These are phyloP conservation scores for Schizophyllum amplum DNA, from an alignment of 1,284 basidiomycete species.

Conservation along the genomic window DNA sequence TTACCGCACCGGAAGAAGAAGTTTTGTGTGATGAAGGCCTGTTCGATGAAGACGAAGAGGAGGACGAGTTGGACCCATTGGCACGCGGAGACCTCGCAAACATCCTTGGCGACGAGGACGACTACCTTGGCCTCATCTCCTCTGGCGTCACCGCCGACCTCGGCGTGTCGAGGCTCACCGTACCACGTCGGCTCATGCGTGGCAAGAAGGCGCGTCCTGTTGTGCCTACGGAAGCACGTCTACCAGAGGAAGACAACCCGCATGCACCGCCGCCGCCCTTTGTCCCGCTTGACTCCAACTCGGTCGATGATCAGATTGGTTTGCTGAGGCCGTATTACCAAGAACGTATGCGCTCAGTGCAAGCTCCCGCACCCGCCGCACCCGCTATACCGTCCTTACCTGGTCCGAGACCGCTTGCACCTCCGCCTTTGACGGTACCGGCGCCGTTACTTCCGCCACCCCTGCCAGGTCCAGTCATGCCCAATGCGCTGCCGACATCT, in stretches of 20 bases:
- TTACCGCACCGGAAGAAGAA: slow-evolving; percentile 28
- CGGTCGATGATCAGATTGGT: slow-evolving; percentile 75
- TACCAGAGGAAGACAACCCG: slow-evolving; percentile 73
- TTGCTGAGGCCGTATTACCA: slow-evolving; percentile 76
- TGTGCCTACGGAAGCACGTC: slow-evolving; percentile 15
- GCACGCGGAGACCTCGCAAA: slow-evolving; percentile 81
- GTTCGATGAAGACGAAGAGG: slow-evolving; percentile 69
- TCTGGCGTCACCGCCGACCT: slow-evolving; percentile 86
- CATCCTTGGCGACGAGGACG: slow-evolving; percentile 67
- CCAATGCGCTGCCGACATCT: slow-evolving; percentile 1
- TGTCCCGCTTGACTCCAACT: slow-evolving; percentile 55
- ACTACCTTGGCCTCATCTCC: slow-evolving; percentile 86
- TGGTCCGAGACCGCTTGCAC: slow-evolving; percentile 2
- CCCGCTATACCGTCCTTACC: slow-evolving; percentile 14
- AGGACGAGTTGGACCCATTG: slow-evolving; percentile 45
- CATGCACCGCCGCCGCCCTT: slow-evolving; percentile 82
- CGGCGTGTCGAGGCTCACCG: slow-evolving; percentile 69
- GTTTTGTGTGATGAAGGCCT: slow-evolving; percentile 72
- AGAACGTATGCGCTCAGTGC: slow-evolving; percentile 35
- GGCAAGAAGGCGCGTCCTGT: slow-evolving; percentile 43
- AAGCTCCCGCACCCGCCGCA: slow-evolving; percentile 7
- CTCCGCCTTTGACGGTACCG: slow-evolving; percentile 7
- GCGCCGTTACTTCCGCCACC: slow-evolving; percentile 11
- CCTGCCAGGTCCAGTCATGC: background rate
- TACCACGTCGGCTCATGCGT: slow-evolving; percentile 76